Conservation (phyloP, 73 alveolate species). For the Tetrahymena elliotti region DNA sequence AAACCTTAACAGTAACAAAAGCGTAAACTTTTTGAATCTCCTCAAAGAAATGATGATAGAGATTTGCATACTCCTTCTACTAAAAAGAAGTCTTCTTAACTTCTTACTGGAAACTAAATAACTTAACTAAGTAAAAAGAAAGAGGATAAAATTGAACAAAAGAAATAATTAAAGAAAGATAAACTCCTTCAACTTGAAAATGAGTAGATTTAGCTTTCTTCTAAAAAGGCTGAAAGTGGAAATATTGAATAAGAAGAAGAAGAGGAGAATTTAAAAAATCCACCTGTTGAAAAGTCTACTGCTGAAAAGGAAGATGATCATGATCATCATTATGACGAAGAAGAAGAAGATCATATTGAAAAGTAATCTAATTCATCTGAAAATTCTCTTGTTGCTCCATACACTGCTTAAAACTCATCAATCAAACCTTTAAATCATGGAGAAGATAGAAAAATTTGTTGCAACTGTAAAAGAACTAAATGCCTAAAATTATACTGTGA, state of each 20-base stretch:
- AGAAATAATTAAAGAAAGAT: background rate
- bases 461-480: constrained; percentile 90
- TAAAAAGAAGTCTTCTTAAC: background rate
- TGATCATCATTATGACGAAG: background rate
- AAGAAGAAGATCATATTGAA: background rate
- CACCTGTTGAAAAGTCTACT: background rate
- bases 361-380: background rate
- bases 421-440: background rate
- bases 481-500: constrained; percentile 93
- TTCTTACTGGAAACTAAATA: background rate
- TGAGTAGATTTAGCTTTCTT: background rate
- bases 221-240: background rate
- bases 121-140: background rate
- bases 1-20: background rate
- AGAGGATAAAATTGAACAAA: background rate
- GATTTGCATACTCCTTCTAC: background rate
- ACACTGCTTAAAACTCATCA: background rate
- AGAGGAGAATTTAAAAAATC: background rate
- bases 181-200: background rate
- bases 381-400: background rate
- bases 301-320: background rate
- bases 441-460: constrained; percentile 9
- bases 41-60: background rate
- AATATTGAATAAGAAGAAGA: background rate
- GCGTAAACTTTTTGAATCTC: background rate